Percentiles rank a stretch among this genome's conserved stretches.
Conservation (phyloP, 1,284 basidiomycete species). For the Fomitopsis betulina region DNA sequence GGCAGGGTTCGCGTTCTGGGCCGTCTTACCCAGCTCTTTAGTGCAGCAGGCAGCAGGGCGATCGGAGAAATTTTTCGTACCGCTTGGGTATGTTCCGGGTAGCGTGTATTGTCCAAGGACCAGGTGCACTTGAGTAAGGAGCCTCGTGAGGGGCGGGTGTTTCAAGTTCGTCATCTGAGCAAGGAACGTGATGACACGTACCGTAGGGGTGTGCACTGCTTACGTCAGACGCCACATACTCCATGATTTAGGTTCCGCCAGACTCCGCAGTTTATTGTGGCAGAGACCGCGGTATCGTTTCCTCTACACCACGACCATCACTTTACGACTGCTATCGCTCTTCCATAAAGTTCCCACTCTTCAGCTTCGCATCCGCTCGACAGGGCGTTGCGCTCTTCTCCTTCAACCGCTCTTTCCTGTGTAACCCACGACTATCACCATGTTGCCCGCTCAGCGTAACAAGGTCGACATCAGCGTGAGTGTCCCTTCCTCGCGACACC, state of each 20-base stretch:
- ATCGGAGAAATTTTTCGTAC: background rate
- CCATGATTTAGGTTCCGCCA: slow-evolving; percentile 9
- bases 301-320: slow-evolving; percentile 13
- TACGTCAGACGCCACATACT: slow-evolving; percentile 9
- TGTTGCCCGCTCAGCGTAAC: slow-evolving; percentile 82
- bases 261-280: slow-evolving; percentile 10
- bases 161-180: slow-evolving; percentile 4
- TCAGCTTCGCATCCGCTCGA: slow-evolving; percentile 13
- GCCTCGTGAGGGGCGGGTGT: background rate
- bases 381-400: slow-evolving; percentile 22
- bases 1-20: slow-evolving; percentile 6
- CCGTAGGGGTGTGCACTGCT: slow-evolving; percentile 7
- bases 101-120: background rate
- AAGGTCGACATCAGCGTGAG: slow-evolving; percentile 89
- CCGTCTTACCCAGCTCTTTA: background rate
- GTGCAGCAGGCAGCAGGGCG: background rate
- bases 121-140: background rate
- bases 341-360: slow-evolving; percentile 13
- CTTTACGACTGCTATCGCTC: slow-evolving; percentile 10
- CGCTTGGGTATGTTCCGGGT: background rate
- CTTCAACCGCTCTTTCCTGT: slow-evolving; percentile 14
- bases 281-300: slow-evolving; percentile 3
- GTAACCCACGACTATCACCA: slow-evolving; percentile 31
- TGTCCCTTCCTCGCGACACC: slow-evolving; percentile 16
- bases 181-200: slow-evolving; percentile 1